phyloP scores from a whole-genome alignment of 2,329 filamentous ascomycete species.

The Daldinia sp. region DNA sequence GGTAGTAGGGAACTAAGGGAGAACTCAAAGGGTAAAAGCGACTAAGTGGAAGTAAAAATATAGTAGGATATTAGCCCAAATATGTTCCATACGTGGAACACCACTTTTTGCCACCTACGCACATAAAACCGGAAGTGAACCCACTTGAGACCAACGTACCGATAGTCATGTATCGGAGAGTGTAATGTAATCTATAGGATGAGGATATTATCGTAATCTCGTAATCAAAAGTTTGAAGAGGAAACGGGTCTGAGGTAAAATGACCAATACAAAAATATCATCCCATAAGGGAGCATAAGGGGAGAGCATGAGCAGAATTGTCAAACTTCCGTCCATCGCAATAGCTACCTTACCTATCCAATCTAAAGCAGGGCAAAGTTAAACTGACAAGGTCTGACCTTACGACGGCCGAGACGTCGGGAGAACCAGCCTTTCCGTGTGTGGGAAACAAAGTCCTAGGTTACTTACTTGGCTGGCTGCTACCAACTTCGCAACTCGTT shows the following conservation, averaged over 20 bases:
- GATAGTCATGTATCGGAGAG: slow-evolving; percentile 21
- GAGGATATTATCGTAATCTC: slow-evolving; percentile 3
- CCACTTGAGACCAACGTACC: slow-evolving; percentile 23
- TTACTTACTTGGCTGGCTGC: not conserved
- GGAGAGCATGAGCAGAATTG: not conserved
- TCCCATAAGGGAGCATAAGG: not conserved
- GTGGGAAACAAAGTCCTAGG: slow-evolving; percentile 25
- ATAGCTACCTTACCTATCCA: not conserved
- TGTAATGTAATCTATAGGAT: slow-evolving; percentile 8
- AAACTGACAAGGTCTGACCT: not conserved
- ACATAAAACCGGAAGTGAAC: slow-evolving; percentile 33
- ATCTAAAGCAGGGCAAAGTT: not conserved
- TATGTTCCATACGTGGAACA: slow-evolving; percentile 32
- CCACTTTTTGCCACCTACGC: slow-evolving; percentile 34
- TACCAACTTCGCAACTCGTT: slow-evolving; percentile 3
- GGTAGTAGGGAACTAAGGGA: not conserved
- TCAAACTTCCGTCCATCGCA: not conserved
- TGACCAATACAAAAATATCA: slow-evolving; percentile 9
- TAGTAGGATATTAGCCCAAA: slow-evolving; percentile 18
- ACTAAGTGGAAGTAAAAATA: slow-evolving; percentile 15
- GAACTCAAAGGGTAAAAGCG: slow-evolving; percentile 10
- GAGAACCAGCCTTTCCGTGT: slow-evolving; percentile 19
- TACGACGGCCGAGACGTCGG: slow-evolving; percentile 19
- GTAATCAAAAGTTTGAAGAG: slow-evolving; percentile 12
- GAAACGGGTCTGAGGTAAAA: slow-evolving; percentile 10